Evolutionary conservation across 2,329 filamentous ascomycete species (phyloP), one percentile per base, ranked within the genome.

Genomic region (Penicillium glabrum): DNA sequence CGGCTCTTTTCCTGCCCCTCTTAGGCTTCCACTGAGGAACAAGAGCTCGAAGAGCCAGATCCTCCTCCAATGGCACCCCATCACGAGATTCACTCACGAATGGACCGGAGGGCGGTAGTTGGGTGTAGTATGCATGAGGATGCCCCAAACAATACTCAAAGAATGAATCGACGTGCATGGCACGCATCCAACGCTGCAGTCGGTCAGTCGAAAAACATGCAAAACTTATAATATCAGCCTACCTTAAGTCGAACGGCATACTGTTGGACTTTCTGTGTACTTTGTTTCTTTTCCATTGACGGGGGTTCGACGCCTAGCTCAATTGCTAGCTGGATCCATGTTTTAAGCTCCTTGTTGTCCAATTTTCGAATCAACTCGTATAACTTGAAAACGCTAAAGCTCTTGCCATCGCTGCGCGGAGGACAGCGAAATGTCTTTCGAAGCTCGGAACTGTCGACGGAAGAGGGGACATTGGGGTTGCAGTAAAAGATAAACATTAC

Each of bases 241-340:
- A 93, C 90, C 85, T 97, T 97, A 56, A 97, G 78, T 57, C 93
- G 85, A 46, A 97, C 93, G 44, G 91, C 91, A 79, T 96, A 97
- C 72, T 97, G 93, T 72, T 96, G 91, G 56, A 97, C 89, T 73
- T 96, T 96, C 71, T 97, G 93, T 1, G 89, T 87, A 72, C 91
- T 96, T 76, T 96, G 89, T 26, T 91, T 90, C 72, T 93, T 95
- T 57, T 89, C 86, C 24, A 86, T 80, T 58, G 91, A 89, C 2
- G 92, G 91, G 3, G 89, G 89, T 68, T 96, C 90, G 16, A 96
- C 93, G 10, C 93, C 93, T n/a, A 97, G 79, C 67, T 89, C 89
- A 52, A 93, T 84, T 0, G 91, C 93, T 64, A 97, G 72, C 71
- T 96, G 90, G 41, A 89, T 90, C 93, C 93, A 97, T 0, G 92